Evolutionary conservation across 768 basidiomycete genomes (phyloP), one percentile per base, ranked within the genome.

Genomic region (Boletus sensibilis): DNA sequence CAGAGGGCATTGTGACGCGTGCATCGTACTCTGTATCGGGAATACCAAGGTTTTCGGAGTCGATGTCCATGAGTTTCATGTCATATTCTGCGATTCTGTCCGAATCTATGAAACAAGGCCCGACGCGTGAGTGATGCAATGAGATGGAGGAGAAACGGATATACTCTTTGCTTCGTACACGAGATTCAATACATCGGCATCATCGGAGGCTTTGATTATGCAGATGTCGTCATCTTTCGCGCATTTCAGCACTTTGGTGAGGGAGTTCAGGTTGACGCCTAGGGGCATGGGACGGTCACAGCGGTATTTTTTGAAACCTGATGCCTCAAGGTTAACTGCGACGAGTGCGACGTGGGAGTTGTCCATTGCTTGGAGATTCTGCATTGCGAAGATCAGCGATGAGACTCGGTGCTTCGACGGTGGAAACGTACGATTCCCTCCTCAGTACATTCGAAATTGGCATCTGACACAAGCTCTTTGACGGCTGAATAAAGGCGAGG

Each of bases 31-130:
- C 90, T 3, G 97, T 99, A 61, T 98, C 95, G 16, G 97, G 97
- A 67, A 98, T 98, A 46, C 89, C 88, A 50, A 98, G 88, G 43
- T 85, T 87, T 74, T 99, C 97, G 23, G 92, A 79, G 72, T 99
- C 96, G 68, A 99, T 99, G 67, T 98, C 96, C 96, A 99, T 98
- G 51, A 98, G 85, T 73, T 98, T 98, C 89, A 99, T 92, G 64
- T 97, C 94, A 75, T 99, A 99, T 70, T 98, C 93, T 25, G 94
- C 94, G 51, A 98, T 88, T 59, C 97, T 86, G 72, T 97, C 96
- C 5, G 87, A 83, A 74, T 86, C 95, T 97, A 62, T 6, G 27
- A 39, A 38, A 31, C 14, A 1, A 21, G 23, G 1, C 6, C 5
- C n/a, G 13, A 39, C 6, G 12, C 1, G 33, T 50, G 29, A 56